Evolutionary conservation across 495 filamentous ascomycete species (phyloP).

Genomic region (Xylaria bambusicola): DNA sequence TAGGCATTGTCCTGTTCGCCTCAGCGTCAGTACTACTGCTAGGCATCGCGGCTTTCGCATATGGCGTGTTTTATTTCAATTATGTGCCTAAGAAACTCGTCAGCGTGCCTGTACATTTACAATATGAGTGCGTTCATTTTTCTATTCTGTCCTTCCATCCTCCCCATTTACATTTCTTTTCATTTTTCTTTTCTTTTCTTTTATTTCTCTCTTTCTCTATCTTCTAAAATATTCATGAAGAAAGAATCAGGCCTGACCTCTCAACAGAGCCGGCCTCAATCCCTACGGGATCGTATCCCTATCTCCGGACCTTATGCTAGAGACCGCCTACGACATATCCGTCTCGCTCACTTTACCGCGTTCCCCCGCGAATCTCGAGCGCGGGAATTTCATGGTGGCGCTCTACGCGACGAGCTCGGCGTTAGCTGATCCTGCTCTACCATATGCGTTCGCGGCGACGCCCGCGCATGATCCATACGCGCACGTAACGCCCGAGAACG

Average conservation of each 20-base stretch:
- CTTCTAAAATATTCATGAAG: no score
- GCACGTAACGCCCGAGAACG: slow-evolving; percentile 26
- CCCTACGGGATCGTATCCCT: slow-evolving; percentile 57
- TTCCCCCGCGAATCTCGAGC: slow-evolving; percentile 57
- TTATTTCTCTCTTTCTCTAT: neutral
- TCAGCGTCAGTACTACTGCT: slow-evolving; percentile 60
- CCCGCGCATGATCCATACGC: slow-evolving; percentile 16
- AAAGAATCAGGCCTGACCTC: neutral
- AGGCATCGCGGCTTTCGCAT: slow-evolving; percentile 64
- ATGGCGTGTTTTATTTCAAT: slow-evolving; percentile 76
- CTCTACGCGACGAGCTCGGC: slow-evolving; percentile 51
- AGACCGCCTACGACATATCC: slow-evolving; percentile 65
- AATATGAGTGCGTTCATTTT: slow-evolving; percentile 65
- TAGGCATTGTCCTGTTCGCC: slow-evolving; percentile 67
- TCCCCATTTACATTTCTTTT: no score
- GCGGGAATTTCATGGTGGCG: slow-evolving; percentile 93
- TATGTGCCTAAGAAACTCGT: slow-evolving; percentile 74
- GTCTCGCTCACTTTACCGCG: slow-evolving; percentile 62
- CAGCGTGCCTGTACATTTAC: slow-evolving; percentile 70
- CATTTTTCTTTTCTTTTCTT: neutral
- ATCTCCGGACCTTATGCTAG: slow-evolving; percentile 44
- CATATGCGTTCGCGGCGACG: slow-evolving; percentile 2
- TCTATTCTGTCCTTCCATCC: neutral
- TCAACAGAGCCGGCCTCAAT: slow-evolving; percentile 35
- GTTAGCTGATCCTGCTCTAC: slow-evolving; percentile 29